A percentile compares a stretch with the other conserved stretches of the same genome.
Evolutionary conservation across 2,329 filamentous ascomycete species (phyloP).

Genomic region (Xylariales sp.): DNA sequence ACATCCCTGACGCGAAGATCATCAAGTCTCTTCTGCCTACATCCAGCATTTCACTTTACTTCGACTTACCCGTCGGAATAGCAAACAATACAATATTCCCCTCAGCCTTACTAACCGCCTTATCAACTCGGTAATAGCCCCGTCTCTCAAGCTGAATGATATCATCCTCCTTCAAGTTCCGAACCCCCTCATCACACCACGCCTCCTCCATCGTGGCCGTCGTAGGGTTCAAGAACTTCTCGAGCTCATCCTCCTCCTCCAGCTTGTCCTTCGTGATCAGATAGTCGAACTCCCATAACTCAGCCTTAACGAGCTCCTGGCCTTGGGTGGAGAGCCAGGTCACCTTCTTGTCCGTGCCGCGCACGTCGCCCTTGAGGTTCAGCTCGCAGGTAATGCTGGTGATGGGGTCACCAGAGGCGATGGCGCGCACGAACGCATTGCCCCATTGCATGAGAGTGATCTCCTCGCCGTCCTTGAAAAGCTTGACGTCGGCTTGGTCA

Average conservation of each 20-base stretch:
- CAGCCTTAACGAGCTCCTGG: conserved; percentile 73
- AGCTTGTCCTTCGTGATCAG: conserved; percentile 93
- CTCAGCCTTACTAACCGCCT: conserved; percentile 47
- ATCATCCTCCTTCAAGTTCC: conserved; percentile 74
- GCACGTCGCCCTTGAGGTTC: conserved; percentile 90
- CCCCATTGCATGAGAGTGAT: conserved; percentile 98
- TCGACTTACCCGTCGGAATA: conserved; percentile 51
- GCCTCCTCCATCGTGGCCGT: conserved; percentile 73
- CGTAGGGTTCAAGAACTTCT: conserved; percentile 73
- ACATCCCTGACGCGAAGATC: too few species aligned
- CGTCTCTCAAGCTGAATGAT: conserved; percentile 95
- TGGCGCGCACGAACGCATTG: conserved; percentile 73
- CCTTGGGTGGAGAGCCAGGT: conserved; percentile 80
- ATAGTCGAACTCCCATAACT: conserved; percentile 93
- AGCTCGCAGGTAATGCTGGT: conserved; percentile 74
- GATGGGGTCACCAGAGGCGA: conserved; percentile 55
- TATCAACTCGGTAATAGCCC: conserved; percentile 86
- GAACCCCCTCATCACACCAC: conserved; percentile 75
- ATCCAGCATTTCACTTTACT: too few species aligned
- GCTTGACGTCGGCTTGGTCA: conserved; percentile 80
- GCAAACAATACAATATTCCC: conserved; percentile 50
- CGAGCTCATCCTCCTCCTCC: conserved; percentile 79
- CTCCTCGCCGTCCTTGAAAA: conserved; percentile 80
- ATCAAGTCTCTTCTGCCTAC: too few species aligned
- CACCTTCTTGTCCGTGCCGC: conserved; percentile 93